Conservation (phyloP, 176 grass and related monocot genomes). For the Raddia distichophylla region DNA sequence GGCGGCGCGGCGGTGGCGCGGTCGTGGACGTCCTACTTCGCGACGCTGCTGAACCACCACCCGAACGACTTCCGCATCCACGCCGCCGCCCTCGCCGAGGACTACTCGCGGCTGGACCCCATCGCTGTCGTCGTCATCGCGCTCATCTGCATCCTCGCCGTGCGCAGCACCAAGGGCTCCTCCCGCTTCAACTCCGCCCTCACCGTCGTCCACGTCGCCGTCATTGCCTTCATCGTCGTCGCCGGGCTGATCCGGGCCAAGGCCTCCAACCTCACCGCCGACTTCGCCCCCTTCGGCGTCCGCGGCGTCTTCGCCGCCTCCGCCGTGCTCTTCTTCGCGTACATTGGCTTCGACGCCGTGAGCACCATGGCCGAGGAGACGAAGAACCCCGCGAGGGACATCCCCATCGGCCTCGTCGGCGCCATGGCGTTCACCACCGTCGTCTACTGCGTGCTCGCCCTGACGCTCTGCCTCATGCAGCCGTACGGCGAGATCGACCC, state of each 20-base stretch:
- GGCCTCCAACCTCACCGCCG: slow-evolving; percentile 41
- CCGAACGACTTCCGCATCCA: slow-evolving; percentile 86
- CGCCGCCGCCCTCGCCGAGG: slow-evolving; percentile 40
- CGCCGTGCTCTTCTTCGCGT: slow-evolving; percentile 89
- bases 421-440: slow-evolving; percentile 68
- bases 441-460: slow-evolving; percentile 57
- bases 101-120: slow-evolving; percentile 80
- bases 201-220: slow-evolving; percentile 70
- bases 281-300: slow-evolving; percentile 62
- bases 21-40: slow-evolving; percentile 93
- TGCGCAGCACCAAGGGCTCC: slow-evolving; percentile 74
- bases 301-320: slow-evolving; percentile 69
- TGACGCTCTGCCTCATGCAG: slow-evolving; percentile 84
- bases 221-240: slow-evolving; percentile 74
- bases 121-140: slow-evolving; percentile 70
- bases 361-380: slow-evolving; percentile 95
- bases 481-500: slow-evolving; percentile 39
- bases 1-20: slow-evolving; percentile 67
- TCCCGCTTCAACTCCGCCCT: slow-evolving; percentile 89
- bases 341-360: slow-evolving; percentile 91
- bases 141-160: slow-evolving; percentile 59
- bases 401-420: slow-evolving; percentile 74
- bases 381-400: slow-evolving; percentile 65
- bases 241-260: slow-evolving; percentile 58
- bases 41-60: slow-evolving; percentile 64